Conservation (phyloP, 2,329 filamentous ascomycete genomes). For the Curvularia sp. region DNA sequence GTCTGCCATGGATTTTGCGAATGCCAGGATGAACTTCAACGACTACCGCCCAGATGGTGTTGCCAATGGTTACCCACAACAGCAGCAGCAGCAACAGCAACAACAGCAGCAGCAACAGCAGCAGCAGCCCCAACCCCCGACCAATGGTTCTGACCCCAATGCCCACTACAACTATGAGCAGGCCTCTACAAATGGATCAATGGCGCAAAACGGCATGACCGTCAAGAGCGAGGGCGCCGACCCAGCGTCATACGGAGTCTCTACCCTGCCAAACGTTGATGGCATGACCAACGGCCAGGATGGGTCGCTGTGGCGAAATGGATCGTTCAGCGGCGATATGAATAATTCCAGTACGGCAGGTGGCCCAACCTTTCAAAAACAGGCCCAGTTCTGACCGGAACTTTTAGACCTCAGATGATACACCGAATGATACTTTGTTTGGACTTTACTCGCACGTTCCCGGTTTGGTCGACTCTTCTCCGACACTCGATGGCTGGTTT, state of each 20-base stretch:
- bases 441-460: constrained; percentile 57
- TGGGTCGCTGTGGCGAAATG: constrained; percentile 54
- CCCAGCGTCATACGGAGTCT: constrained; percentile 42
- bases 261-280: constrained; percentile 47
- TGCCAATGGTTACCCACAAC: constrained; percentile 35
- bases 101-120: constrained; percentile 25
- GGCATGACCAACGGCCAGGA: constrained; percentile 48
- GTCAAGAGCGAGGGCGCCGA: constrained; percentile 46
- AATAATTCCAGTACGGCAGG: constrained; percentile 56
- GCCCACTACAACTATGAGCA: constrained; percentile 47
- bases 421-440: constrained; percentile 58
- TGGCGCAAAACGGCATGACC: constrained; percentile 46
- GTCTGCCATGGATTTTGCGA: constrained; percentile 46
- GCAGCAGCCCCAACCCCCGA: constrained; percentile 11
- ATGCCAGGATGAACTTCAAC: constrained; percentile 46
- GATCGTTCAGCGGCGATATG: constrained; percentile 52
- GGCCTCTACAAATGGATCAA: constrained; percentile 39
- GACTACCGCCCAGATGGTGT: constrained; percentile 47
- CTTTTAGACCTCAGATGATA: constrained; percentile 54
- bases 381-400: constrained; percentile 53
- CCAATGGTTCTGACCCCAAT: constrained; percentile 29
- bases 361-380: constrained; percentile 54
- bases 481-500: constrained; percentile 53
- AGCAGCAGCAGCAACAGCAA: constrained; percentile 19
- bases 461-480: constrained; percentile 52